Conservation (phyloP, 495 filamentous ascomycete species). For the Podospora tetraspora region DNA sequence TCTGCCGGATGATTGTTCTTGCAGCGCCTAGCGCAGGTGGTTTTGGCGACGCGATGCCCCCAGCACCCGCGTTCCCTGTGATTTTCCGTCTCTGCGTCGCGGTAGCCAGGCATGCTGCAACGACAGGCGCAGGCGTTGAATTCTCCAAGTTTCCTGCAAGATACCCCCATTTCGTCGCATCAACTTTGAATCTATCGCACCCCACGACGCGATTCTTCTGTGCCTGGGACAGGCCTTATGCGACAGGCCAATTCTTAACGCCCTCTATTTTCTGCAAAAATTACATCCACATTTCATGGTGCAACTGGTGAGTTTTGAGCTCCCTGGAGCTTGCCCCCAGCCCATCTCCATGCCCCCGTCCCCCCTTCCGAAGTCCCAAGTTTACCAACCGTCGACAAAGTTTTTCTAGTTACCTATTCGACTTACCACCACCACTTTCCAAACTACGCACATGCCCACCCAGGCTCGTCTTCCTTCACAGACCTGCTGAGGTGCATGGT, state of each 20-base stretch:
- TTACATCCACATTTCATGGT: constrained; percentile 1
- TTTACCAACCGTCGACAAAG: not conserved
- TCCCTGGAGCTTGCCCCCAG: not conserved
- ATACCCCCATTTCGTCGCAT: not conserved
- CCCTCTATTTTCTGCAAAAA: not conserved
- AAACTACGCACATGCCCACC: constrained; percentile 11
- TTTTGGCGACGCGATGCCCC: constrained; percentile 30
- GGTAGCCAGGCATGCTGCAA: constrained; percentile 8
- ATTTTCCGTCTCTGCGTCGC: constrained; percentile 25
- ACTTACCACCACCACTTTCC: not conserved
- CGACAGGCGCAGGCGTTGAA: constrained; percentile 9
- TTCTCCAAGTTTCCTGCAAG: not conserved
- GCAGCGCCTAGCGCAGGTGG: constrained; percentile 28
- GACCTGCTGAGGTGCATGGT: constrained; percentile 20
- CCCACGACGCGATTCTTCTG: not conserved
- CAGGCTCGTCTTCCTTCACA: constrained; percentile 8
- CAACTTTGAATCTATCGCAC: not conserved
- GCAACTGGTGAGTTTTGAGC: constrained; percentile 2
- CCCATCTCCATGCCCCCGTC: not conserved
- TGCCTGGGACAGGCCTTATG: not conserved
- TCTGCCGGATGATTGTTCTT: constrained; percentile 19
- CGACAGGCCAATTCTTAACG: not conserved
- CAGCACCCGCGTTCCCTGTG: constrained; percentile 23
- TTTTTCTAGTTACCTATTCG: not conserved
- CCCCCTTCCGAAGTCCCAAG: not conserved